phyloP scores from a whole-genome alignment of 2,329 filamentous ascomycete genomes.

The Calonectria hongkongensis region DNA sequence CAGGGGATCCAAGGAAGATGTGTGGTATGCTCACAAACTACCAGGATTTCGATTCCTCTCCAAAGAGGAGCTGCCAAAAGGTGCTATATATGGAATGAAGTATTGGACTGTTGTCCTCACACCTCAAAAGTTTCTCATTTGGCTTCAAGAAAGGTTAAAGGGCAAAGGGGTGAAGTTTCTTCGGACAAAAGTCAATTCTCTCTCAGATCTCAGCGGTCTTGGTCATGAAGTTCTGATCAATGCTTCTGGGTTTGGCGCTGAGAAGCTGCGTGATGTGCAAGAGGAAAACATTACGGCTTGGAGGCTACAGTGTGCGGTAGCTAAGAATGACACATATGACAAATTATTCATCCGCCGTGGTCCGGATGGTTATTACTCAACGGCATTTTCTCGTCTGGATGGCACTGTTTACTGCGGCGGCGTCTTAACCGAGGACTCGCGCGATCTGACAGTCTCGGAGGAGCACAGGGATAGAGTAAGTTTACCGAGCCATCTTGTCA shows the following conservation, averaged over 20 bases:
- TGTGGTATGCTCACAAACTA: constrained; percentile 38
- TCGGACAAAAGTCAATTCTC: constrained; percentile 23
- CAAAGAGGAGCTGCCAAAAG: constrained; percentile 2
- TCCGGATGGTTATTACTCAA: constrained; percentile 26
- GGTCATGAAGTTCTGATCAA: constrained; percentile 39
- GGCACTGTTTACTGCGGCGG: constrained; percentile 31
- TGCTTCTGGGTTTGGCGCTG: constrained; percentile 38
- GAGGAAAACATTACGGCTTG: constrained; percentile 35
- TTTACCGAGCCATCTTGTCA: background rate
- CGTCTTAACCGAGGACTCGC: background rate
- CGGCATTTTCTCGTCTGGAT: constrained; percentile 30
- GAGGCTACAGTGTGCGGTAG: constrained; percentile 23
- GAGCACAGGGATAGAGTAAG: background rate
- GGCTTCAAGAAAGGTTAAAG: constrained; percentile 35
- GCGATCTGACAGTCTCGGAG: background rate
- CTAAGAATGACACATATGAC: constrained; percentile 1
- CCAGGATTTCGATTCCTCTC: constrained; percentile 26
- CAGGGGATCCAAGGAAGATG: constrained; percentile 14
- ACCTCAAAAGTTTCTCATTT: constrained; percentile 41
- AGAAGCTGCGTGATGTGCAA: constrained; percentile 41
- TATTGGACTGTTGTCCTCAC: constrained; percentile 43
- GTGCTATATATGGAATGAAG: constrained; percentile 26
- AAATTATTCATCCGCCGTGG: constrained; percentile 31
- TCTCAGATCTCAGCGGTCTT: constrained; percentile 34
- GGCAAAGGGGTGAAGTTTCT: constrained; percentile 9